A percentile compares a stretch with the other conserved stretches of the same genome.
Evolutionary conservation across 805 yeast species (phyloP).

Genomic region (Suhomyces pyralidae): DNA sequence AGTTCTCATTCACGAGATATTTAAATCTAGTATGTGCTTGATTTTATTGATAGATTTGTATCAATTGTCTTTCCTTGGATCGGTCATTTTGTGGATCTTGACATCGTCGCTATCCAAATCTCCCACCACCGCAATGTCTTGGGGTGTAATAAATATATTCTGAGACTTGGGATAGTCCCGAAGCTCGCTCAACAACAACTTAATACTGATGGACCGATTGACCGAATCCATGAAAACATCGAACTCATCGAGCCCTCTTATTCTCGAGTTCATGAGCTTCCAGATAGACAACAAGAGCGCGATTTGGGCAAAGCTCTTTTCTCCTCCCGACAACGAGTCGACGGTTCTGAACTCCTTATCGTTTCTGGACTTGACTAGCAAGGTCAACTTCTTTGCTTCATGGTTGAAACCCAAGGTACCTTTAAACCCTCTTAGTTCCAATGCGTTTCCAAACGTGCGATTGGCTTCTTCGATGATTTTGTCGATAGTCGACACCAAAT

Average conservation of each 20-base stretch:
- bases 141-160: slow-evolving; percentile 91
- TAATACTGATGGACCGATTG: slow-evolving; percentile 76
- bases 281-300: slow-evolving; percentile 86
- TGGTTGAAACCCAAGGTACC: slow-evolving; percentile 71
- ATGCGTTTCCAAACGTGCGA: slow-evolving; percentile 52
- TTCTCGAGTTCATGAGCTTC: slow-evolving; percentile 85
- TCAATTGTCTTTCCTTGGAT: slow-evolving; percentile 27
- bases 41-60: no score
- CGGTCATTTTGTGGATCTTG: slow-evolving; percentile 57
- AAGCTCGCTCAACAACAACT: slow-evolving; percentile 67
- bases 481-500: slow-evolving; percentile 31
- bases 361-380: slow-evolving; percentile 60
- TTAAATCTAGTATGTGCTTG: no score
- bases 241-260: slow-evolving; percentile 91
- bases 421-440: slow-evolving; percentile 65
- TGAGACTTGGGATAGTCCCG: slow-evolving; percentile 66
- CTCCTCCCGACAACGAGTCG: slow-evolving; percentile 92
- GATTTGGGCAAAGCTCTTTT: slow-evolving; percentile 89
- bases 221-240: slow-evolving; percentile 98
- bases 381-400: slow-evolving; percentile 45
- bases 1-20: no score
- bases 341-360: slow-evolving; percentile 63
- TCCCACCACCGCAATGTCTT: slow-evolving; percentile 75
- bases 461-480: slow-evolving; percentile 31
- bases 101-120: slow-evolving; percentile 53